Evolutionary conservation across 2,329 filamentous ascomycete genomes (phyloP), one percentile per base, ranked within the genome.

Genomic region (Pseudocercospora vitis): DNA sequence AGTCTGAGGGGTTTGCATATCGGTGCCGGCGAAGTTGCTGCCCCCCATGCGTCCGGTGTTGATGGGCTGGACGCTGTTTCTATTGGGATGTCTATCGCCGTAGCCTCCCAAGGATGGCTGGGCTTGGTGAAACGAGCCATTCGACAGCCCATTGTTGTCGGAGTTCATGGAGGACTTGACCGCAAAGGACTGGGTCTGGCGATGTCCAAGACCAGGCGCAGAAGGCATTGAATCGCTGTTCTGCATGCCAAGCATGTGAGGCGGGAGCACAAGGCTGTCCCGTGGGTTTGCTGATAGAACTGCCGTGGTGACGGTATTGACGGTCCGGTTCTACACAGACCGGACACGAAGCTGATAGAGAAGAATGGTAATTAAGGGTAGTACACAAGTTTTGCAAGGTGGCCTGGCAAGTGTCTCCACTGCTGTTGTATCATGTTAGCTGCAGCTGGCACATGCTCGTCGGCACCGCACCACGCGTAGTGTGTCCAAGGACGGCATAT

Each of bases 201-300:
- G 69, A 73, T 78, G 68, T 71, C 74, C 69, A 66, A 71, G 69
- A 77, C 80, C 69, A 52, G 80, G 78, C 63, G 81, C 81, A 66
- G 76, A 80, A 61, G 82, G 79, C 63, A 81, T 78, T 63, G 80
- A 79, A 67, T 88, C 85, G 74, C 89, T 84, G 75, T 89, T 88
- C 83, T 95, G 91, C 91, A 96, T 96, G 76, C 84, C 85, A 78
- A 92, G 84, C 71, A 90, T 81, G 79, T 91, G 87, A 81, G 87
- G 86, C 77, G 87, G 78, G 74, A 81, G 89, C 86, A 89, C 85
- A 79, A 89, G 83, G 74, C 80, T 87, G 88, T 92, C 89, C 88
- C 87, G 84, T 77, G 83, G 77, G 74, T 80, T 79, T 75, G 86
- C 84, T 74, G 87, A 87, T 78, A 90, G 78, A 72, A 89, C 84